Evolutionary conservation across 2,329 filamentous ascomycete species (phyloP).

Genomic region (Elsinoe ampelina): DNA sequence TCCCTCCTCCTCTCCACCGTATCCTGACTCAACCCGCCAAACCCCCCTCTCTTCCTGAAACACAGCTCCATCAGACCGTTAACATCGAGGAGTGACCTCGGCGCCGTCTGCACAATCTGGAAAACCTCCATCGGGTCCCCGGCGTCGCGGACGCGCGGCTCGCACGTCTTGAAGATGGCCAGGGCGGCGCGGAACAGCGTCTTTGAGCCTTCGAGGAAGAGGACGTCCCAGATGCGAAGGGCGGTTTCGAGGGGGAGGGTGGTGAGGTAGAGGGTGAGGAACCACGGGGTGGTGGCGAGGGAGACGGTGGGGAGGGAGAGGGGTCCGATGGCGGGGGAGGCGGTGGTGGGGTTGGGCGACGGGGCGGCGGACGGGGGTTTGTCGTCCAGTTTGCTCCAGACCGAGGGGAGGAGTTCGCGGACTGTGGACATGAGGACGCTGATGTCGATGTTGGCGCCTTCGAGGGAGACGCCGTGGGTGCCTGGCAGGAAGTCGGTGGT

Average conservation of each 20-base stretch:
- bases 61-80: constrained; percentile 75
- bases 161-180: constrained; percentile 82
- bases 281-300: constrained; percentile 89
- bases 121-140: constrained; percentile 91
- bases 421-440: constrained; percentile 85
- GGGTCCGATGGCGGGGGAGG: constrained; percentile 31
- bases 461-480: constrained; percentile 81
- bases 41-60: constrained; percentile 59
- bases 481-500: constrained; percentile 81
- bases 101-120: constrained; percentile 81
- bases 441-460: constrained; percentile 87
- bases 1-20: constrained; percentile 67
- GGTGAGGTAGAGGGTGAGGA: constrained; percentile 94
- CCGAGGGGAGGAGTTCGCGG: constrained; percentile 67
- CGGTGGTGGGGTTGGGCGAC: constrained; percentile 32
- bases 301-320: constrained; percentile 74
- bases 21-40: constrained; percentile 71
- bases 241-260: constrained; percentile 87
- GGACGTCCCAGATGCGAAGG: constrained; percentile 86
- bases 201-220: constrained; percentile 92
- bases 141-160: constrained; percentile 68
- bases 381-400: constrained; percentile 85
- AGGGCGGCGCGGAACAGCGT: constrained; percentile 87
- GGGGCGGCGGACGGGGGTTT: constrained; percentile 42
- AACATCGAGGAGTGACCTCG: constrained; percentile 69